Evolutionary conservation across 2,329 filamentous ascomycete genomes (phyloP).

Genomic region (Verticillium zaregamsianum): DNA sequence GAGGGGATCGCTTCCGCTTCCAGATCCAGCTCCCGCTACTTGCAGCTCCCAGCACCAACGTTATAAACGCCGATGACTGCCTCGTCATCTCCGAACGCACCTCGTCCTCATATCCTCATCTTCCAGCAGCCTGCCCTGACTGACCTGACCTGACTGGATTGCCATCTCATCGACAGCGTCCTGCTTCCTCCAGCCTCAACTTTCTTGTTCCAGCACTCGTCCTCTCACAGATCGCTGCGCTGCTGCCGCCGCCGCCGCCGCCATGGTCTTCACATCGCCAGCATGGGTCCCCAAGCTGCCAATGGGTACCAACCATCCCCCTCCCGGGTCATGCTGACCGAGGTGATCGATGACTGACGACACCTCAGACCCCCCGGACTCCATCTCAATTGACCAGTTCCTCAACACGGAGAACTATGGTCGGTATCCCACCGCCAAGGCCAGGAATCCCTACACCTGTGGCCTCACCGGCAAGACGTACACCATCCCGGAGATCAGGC

Average conservation of each 20-base stretch:
- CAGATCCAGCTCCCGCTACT: too few species aligned
- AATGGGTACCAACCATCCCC: conserved; percentile 33
- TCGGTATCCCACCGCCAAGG: conserved; percentile 56
- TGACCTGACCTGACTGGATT: too few species aligned
- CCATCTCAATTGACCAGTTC: conserved; percentile 71
- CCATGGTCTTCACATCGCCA: conserved; percentile 56
- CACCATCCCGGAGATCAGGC: conserved; percentile 56
- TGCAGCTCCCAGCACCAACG: not conserved
- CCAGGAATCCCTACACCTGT: conserved; percentile 71
- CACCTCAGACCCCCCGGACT: conserved; percentile 59
- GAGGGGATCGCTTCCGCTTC: too few species aligned
- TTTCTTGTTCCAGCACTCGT: too few species aligned
- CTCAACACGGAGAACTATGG: conserved; percentile 70
- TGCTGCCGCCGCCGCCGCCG: not conserved
- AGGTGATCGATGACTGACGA: not conserved
- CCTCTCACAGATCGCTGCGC: not conserved
- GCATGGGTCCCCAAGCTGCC: conserved; percentile 58
- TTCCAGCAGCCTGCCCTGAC: too few species aligned
- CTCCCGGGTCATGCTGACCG: conserved; percentile 8
- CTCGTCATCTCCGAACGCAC: not conserved
- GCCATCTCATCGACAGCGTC: too few species aligned
- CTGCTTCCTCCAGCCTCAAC: too few species aligned
- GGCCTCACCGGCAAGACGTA: conserved; percentile 68
- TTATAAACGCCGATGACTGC: not conserved
- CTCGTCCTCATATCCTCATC: not conserved